Evolutionary conservation across 2,329 filamentous ascomycete species (phyloP), one percentile per base, ranked within the genome.

Genomic region (Incumbomyces delicatus): DNA sequence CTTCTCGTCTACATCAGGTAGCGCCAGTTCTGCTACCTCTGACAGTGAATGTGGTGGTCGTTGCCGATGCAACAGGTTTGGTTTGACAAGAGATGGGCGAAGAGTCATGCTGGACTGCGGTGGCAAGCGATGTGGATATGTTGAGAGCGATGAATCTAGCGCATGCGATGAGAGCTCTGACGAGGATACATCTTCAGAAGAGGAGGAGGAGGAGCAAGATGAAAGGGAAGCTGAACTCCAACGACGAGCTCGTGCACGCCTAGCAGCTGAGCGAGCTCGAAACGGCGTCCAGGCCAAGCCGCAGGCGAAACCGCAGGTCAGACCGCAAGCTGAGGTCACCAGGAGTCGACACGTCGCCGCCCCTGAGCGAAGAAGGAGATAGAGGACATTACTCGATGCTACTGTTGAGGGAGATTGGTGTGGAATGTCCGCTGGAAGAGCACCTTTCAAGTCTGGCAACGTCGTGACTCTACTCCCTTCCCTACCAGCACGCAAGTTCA

Each of bases 51-150:
- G 37, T 10, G 36, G 13, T 6, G 64, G 66, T 43, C 27, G 40
- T 11, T 96, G 92, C 80, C 88, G 83, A 55, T 96, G 90, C 72
- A 87, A 95, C 68, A 86, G 89, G 71, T 95, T 92, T 73, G 90
- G 89, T 59, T 94, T 96, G 74, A 95, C 89, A 55, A 85, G 88
- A 70, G 82, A 83, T 66, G 88, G 89, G 63, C 85, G 94, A 67
- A 83, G 89, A 61, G 85, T 96, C 77, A 92, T 90, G 78, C 81
- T 95, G 66, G 89, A 95, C 78, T 96, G 90, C 63, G 88, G 88
- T 58, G 90, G 90, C 58, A 74, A 81, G 52, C 83, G 87, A 64
- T 95, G 90, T 70, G 86, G 87, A 61, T 92, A 85, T 70, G 78
- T 48, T 46, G 49, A 47, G 32, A 52, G 52, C 16, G 55, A 51